A percentile compares a stretch with the other conserved stretches of the same genome.
These are phyloP conservation scores for Peronospora farinosa DNA, from an alignment of 352 stramenopile species.

Conservation along the genomic window DNA sequence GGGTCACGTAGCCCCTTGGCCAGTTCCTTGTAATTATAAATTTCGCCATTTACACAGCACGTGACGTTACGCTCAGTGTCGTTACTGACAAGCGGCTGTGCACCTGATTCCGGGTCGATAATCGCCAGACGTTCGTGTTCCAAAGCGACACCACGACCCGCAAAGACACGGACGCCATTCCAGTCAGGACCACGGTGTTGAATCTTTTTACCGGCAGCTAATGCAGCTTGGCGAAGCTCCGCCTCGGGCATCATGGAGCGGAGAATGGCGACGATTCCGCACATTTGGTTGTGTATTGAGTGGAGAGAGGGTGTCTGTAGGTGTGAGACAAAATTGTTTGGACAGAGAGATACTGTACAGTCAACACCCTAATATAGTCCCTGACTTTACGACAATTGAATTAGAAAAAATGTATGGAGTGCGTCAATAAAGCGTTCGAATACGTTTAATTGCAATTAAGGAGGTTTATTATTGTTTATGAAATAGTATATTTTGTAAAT, in stretches of 20 bases:
- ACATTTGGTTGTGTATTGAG: constrained; percentile 68
- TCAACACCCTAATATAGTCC: too few species aligned
- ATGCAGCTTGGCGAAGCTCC: constrained; percentile 92
- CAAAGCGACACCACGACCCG: constrained; percentile 77
- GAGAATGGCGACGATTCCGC: constrained; percentile 98
- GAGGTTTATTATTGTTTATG: too few species aligned
- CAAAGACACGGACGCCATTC: constrained; percentile 86
- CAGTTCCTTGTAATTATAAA: constrained; percentile 99
- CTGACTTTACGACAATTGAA: too few species aligned
- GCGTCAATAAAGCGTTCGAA: too few species aligned
- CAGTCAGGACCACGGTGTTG: constrained; percentile 96
- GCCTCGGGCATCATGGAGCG: constrained; percentile 88
- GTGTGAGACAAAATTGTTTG: too few species aligned
- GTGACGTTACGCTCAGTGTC: constrained; percentile 85
- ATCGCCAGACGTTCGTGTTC: constrained; percentile 97
- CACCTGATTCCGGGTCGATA: constrained; percentile 96
- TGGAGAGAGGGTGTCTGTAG: background rate
- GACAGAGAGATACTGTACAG: too few species aligned
- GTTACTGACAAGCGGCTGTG: constrained; percentile 86
- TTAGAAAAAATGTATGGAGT: too few species aligned
- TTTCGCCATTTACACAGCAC: constrained; percentile 97
- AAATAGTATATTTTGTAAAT: too few species aligned
- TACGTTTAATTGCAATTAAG: too few species aligned
- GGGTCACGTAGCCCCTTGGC: constrained; percentile 73
- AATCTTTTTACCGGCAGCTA: constrained; percentile 91